phyloP scores from a whole-genome alignment of 2,329 filamentous ascomycete genomes.

The Pezicula rhizophila region DNA sequence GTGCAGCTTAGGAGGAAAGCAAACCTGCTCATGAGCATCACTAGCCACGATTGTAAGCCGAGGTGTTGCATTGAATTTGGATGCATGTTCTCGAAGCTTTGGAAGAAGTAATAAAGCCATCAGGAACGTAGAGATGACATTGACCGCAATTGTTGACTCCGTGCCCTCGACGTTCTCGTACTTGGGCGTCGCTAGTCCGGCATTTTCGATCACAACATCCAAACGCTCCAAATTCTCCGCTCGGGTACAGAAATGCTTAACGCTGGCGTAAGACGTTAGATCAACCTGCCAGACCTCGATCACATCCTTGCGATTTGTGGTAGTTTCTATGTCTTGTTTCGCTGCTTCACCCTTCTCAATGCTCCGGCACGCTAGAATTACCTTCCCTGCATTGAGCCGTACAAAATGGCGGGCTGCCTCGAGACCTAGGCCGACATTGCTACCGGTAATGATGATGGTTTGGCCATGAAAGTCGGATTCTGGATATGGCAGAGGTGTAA shows the following conservation, averaged over 20 bases:
- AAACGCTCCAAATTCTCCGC: constrained; percentile 5
- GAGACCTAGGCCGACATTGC: constrained; percentile 34
- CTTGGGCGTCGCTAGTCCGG: constrained; percentile 6
- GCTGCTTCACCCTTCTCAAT: constrained; percentile 36
- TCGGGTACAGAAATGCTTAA: constrained; percentile 7
- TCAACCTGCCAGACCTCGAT: constrained; percentile 14
- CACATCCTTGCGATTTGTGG: constrained; percentile 6
- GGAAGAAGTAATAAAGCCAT: constrained; percentile 39
- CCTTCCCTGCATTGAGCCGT: constrained; percentile 23
- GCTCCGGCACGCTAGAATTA: constrained; percentile 33
- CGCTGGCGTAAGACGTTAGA: constrained; percentile 7
- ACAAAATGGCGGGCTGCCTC: constrained; percentile 31
- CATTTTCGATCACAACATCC: constrained; percentile 10
- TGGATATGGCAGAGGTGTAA: constrained; percentile 19
- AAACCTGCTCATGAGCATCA: constrained; percentile 22
- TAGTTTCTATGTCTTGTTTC: constrained; percentile 27
- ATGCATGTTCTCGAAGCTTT: constrained; percentile 30
- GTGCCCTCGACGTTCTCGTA: constrained; percentile 25
- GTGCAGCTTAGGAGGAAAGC: neutral
- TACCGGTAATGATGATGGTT: constrained; percentile 33
- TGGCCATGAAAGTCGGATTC: constrained; percentile 13
- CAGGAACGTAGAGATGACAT: constrained; percentile 41
- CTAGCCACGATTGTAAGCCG: constrained; percentile 20
- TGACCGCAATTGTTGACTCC: constrained; percentile 39
- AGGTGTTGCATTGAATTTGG: constrained; percentile 9